phyloP scores from a whole-genome alignment of 2,329 filamentous ascomycete species.

The Remersonia thermophila region DNA sequence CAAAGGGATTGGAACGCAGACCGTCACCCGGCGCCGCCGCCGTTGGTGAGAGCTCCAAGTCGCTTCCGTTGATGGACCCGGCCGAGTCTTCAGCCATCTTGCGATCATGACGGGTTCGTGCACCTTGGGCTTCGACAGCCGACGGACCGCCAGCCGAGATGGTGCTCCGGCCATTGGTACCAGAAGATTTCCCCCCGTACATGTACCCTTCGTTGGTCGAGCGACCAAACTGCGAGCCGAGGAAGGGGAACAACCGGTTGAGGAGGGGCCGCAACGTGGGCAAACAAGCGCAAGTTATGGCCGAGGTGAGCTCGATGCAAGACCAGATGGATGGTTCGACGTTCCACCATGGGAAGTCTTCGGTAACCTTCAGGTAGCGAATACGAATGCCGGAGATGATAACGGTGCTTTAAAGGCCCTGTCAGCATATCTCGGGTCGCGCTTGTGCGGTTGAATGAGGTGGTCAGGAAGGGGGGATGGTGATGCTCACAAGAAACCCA shows the following conservation, averaged over 20 bases:
- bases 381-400: conserved; percentile 26
- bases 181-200: not conserved
- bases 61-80: conserved; percentile 1
- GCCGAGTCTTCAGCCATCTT: not conserved
- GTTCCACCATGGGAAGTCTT: conserved; percentile 26
- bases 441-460: no score
- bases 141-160: not conserved
- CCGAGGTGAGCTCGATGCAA: conserved; percentile 23
- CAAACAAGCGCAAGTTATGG: conserved; percentile 25
- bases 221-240: conserved; percentile 4
- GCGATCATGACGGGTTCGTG: not conserved
- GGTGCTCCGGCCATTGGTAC: not conserved
- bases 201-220: not conserved
- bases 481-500: conserved; percentile 25
- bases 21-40: not conserved
- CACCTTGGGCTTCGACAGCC: not conserved
- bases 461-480: not conserved
- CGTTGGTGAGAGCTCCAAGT: conserved; percentile 1
- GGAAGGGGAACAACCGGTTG: conserved; percentile 9
- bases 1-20: conserved; percentile 4
- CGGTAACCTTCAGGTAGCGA: conserved; percentile 22
- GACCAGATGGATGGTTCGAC: conserved; percentile 24
- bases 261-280: conserved; percentile 21
- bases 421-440: no score
- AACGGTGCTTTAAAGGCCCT: conserved; percentile 23